Evolutionary conservation across 2,329 filamentous ascomycete genomes (phyloP).

Genomic region (Aulographum hederae): DNA sequence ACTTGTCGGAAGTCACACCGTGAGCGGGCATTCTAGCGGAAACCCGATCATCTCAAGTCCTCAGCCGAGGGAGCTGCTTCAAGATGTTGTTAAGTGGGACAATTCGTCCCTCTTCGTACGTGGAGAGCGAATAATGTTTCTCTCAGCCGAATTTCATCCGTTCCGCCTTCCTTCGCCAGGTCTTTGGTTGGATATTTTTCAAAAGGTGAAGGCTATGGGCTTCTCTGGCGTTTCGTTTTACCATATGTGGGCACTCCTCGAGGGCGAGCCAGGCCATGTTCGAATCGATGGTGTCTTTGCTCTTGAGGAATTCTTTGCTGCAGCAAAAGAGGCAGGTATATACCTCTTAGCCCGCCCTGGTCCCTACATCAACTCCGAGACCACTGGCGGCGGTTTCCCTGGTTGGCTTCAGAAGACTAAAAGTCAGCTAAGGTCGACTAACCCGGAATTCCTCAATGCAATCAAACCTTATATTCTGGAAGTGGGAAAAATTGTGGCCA

Average conservation of each 20-base stretch:
- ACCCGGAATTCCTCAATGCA: slow-evolving; percentile 1
- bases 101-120: slow-evolving; percentile 4
- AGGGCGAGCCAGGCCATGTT: slow-evolving; percentile 4
- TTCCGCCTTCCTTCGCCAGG: slow-evolving; percentile 6
- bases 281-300: slow-evolving; percentile 4
- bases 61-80: no score
- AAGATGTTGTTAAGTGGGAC: slow-evolving; percentile 7
- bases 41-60: no score
- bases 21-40: no score
- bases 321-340: slow-evolving; percentile 12
- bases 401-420: slow-evolving; percentile 2
- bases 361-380: slow-evolving; percentile 10
- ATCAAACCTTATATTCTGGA: slow-evolving; percentile 32
- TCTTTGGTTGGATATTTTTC: slow-evolving; percentile 7
- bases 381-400: slow-evolving; percentile 4
- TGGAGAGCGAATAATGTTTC: slow-evolving; percentile 5
- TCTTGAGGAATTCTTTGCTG: slow-evolving; percentile 10
- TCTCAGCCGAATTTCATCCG: slow-evolving; percentile 4
- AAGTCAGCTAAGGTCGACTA: background rate
- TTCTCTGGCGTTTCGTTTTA: slow-evolving; percentile 8
- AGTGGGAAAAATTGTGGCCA: slow-evolving; percentile 48
- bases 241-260: slow-evolving; percentile 6
- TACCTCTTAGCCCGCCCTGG: slow-evolving; percentile 12
- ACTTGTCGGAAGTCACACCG: no score
- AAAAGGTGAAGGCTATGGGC: slow-evolving; percentile 7